Evolutionary conservation across 2,329 filamentous ascomycete genomes (phyloP), one percentile per base, ranked within the genome.

Genomic region (Aspergillus sergii): DNA sequence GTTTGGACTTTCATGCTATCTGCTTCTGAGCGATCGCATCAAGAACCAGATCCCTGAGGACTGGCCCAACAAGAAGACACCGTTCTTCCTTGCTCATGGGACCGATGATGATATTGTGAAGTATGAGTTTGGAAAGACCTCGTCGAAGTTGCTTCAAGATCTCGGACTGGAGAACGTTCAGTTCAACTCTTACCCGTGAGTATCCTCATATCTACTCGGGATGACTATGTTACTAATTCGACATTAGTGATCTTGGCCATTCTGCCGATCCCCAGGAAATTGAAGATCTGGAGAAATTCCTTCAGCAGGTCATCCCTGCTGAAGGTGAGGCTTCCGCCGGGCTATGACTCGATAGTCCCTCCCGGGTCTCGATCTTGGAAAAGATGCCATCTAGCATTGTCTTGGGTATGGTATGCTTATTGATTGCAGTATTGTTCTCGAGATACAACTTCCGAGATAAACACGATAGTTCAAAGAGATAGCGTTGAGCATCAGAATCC

Each of bases 31-130:
- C 66, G 81, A 85, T 66, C 90, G 89, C 73, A 77, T 92, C 68
- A 83, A 85, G 73, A 83, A 84, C 10, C 81, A 86, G 66, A 76
- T 86, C 19, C 82, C 85, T 2, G 82, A 84, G 48, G 76, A 79
- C 30, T 85, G 81, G 68, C 82, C 85, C 60, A 93, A 93, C 77
- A 87, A 89, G 77, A 83, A 90, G 46, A 97, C 93, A 1, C 91
- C 91, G 1, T 88, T 98, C 66, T 92, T 95, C 78, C 91, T 97
- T 89, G 93, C 87, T 14, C 95, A 98, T 71, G 95, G 95, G n/a
- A 86, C 89, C 65, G 80, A 80, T 0, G 94, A 99, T 76, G 84
- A 84, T 16, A 81, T 97, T 3, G 91, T 97, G 10, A 85, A 83
- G 69, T 85, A 88, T 50, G 80, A 85, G 61, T 90, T 91, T 78